Evolutionary conservation across 352 stramenopile species (phyloP).

Genomic region (Phytophthora citricola): DNA sequence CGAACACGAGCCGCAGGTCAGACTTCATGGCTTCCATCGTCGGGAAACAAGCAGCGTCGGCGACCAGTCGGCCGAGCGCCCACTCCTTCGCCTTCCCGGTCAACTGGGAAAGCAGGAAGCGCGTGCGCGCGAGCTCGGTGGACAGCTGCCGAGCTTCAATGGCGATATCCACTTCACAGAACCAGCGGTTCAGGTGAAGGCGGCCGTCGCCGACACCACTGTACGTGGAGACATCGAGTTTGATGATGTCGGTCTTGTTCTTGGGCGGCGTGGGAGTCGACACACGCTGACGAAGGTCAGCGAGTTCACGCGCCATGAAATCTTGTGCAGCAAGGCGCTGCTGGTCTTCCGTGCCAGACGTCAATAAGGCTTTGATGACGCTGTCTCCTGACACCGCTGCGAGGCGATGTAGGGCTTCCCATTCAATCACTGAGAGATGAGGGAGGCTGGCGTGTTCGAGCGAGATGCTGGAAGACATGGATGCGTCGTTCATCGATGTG

Average conservation of each 20-base stretch:
- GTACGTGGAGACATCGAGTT: conserved; percentile 40
- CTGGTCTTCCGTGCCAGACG: not conserved
- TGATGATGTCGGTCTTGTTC: conserved; percentile 30
- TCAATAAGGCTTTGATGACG: conserved; percentile 9
- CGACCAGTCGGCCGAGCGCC: conserved; percentile 21
- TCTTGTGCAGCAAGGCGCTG: conserved; percentile 2
- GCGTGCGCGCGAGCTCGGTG: conserved; percentile 1
- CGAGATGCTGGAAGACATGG: too few relatives aligned
- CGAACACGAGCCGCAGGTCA: conserved; percentile 24
- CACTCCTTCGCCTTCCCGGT: conserved; percentile 14
- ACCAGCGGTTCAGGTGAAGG: conserved; percentile 27
- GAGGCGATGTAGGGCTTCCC: conserved; percentile 4
- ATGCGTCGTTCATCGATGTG: too few relatives aligned
- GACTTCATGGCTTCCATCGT: conserved; percentile 4
- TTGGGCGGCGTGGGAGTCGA: conserved; percentile 15
- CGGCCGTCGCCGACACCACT: conserved; percentile 8
- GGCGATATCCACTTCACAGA: conserved; percentile 31
- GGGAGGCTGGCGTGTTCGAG: too few relatives aligned
- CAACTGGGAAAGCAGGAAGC: conserved; percentile 23
- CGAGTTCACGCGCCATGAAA: conserved; percentile 11
- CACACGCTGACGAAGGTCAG: conserved; percentile 10
- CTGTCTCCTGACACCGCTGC: conserved; percentile 4
- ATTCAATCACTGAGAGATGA: too few relatives aligned
- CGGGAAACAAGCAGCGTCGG: conserved; percentile 15
- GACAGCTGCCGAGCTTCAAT: conserved; percentile 28